phyloP scores from a whole-genome alignment of 202 grass and related monocot species.

The Schoenoplectus triqueter region DNA sequence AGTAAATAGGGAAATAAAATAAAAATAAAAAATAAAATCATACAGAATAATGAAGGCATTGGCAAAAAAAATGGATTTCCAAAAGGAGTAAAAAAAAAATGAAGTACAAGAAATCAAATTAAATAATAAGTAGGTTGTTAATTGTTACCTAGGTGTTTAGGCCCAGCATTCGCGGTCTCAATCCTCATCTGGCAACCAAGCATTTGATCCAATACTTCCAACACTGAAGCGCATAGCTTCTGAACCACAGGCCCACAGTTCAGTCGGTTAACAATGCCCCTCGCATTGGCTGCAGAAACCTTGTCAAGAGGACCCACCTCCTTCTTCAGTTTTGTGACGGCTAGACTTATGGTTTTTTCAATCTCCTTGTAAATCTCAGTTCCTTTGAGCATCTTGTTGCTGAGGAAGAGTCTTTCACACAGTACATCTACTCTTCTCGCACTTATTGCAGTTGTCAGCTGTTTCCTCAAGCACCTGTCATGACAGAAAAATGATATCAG shows the following conservation, averaged over 20 bases:
- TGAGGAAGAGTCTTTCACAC: constrained; percentile 74
- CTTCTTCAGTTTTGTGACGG: constrained; percentile 67
- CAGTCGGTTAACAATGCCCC: constrained; percentile 78
- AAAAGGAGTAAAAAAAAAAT: not conserved
- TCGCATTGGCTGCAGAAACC: constrained; percentile 56
- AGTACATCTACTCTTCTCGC: constrained; percentile 83
- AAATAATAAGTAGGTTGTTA: constrained; percentile 38
- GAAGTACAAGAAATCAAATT: not conserved
- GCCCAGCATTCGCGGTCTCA: constrained; percentile 38
- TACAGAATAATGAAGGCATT: constrained; percentile 7
- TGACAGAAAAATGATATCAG: constrained; percentile 1
- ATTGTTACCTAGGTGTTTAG: constrained; percentile 41
- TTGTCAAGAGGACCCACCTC: constrained; percentile 80
- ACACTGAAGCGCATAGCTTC: constrained; percentile 65
- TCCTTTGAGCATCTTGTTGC: constrained; percentile 73
- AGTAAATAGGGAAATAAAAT: not conserved
- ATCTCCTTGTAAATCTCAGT: constrained; percentile 70
- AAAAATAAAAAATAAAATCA: not conserved
- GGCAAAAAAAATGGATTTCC: not conserved
- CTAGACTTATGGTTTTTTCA: constrained; percentile 52
- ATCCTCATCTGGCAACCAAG: constrained; percentile 45
- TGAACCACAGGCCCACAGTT: constrained; percentile 75
- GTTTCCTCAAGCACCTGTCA: constrained; percentile 74
- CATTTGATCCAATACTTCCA: constrained; percentile 65
- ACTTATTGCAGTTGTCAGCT: constrained; percentile 65